Base-by-base conservation (phyloP, 495 filamentous ascomycete genomes). In the Penicillium salamii region DNA sequence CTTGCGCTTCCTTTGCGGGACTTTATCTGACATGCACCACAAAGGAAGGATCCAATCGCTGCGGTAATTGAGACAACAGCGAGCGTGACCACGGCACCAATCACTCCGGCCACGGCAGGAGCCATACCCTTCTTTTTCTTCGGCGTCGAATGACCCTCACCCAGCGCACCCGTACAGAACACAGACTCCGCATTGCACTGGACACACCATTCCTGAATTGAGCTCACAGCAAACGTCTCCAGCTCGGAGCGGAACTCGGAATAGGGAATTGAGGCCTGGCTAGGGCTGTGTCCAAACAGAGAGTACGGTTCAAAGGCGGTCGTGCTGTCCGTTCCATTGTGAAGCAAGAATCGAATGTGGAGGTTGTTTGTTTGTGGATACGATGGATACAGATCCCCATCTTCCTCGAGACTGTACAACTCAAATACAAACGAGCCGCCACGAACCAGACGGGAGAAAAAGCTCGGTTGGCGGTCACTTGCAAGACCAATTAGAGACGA, bases 371-470 rank as follows among this genome's bases (percentile, higher is more conserved):
- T 53, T 26, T 59, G 57, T 0, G 86, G 85, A 52, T 76, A 86
- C 62, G 52, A 61, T 13, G 55, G 61, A 19, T 65, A 51, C 4
- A 28, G 23, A 15, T 50, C 61, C 51, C 52, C 72, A 58, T 67
- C 79, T 0, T 52, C 24, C 65, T 66, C 70, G 13, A 74, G 62
- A 52, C 87, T 90, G 56, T 87, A 84, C 7, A 95, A 76, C 70
- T 95, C 90, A 51, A 91, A 86, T 3, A 78, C 68, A 63, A 92
- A 78, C 23, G 82, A 78, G 20, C 81, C 80, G 9, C 85, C 88
- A 49, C 82, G 87, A 49, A 81, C 79, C 3, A 85, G 81, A 8
- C 90, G 74, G 36, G 86, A 86, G 46, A 72, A 80, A 72, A 93
- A 91, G 58, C 88, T 78, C 1, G 61, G 46, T 26, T 76, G 76